These are phyloP conservation scores for Epipyxis sp. DNA, from an alignment of 108 stramenopile genomes.

Conservation along the genomic window DNA sequence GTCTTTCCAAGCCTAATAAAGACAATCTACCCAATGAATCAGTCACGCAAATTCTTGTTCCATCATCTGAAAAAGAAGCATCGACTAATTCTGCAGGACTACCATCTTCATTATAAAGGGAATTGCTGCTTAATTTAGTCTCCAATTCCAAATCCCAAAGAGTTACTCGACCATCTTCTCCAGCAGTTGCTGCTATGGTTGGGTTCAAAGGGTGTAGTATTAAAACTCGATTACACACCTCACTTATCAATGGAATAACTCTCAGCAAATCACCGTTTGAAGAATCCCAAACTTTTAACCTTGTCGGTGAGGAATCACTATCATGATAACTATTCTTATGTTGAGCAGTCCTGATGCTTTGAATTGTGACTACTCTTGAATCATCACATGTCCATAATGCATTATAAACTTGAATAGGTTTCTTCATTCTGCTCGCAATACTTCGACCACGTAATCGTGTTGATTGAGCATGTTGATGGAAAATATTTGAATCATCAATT, in stretches of 20 bases:
- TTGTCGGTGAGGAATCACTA: not conserved
- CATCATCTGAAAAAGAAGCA: slow-evolving; percentile 39
- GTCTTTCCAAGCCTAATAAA: not conserved
- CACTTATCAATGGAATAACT: slow-evolving; percentile 21
- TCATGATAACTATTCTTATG: no score
- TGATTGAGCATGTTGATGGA: not conserved
- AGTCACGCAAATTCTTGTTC: slow-evolving; percentile 27
- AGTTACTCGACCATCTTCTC: slow-evolving; percentile 40
- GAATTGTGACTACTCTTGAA: slow-evolving; percentile 38
- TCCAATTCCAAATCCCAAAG: slow-evolving; percentile 45
- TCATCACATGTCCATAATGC: slow-evolving; percentile 50
- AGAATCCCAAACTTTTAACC: slow-evolving; percentile 45
- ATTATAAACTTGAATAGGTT: slow-evolving; percentile 33
- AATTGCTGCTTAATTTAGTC: not conserved
- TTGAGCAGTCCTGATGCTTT: slow-evolving; percentile 21
- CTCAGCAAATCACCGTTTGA: slow-evolving; percentile 38
- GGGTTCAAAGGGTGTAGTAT: slow-evolving; percentile 41
- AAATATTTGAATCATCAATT: not conserved
- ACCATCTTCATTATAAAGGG: not conserved
- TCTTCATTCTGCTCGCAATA: not conserved
- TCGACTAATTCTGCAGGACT: slow-evolving; percentile 30
- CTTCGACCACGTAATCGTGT: not conserved
- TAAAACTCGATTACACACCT: not conserved
- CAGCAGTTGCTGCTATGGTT: slow-evolving; percentile 31
- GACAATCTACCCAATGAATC: slow-evolving; percentile 16